A percentile compares a stretch with the other conserved stretches of the same genome.
phyloP scores from a whole-genome alignment of 1,284 basidiomycete genomes.

The Leccinum laetum region DNA sequence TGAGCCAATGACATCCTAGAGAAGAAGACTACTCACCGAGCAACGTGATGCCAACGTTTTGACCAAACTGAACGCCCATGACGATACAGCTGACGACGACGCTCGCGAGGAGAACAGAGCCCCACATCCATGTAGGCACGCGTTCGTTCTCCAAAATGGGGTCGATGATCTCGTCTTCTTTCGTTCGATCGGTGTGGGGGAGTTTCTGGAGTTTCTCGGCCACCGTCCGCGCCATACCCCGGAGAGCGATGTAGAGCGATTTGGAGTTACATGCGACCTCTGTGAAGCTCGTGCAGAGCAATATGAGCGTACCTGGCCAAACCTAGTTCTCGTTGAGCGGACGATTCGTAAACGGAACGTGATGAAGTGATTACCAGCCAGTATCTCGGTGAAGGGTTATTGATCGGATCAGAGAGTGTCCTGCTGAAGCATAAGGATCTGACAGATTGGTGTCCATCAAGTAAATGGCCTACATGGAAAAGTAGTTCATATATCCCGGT shows the following conservation, averaged over 20 bases:
- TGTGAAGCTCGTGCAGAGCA: constrained; percentile 50
- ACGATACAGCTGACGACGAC: constrained; percentile 56
- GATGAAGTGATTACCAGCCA: not conserved
- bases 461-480: not conserved
- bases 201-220: not conserved
- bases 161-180: constrained; percentile 40
- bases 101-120: constrained; percentile 46
- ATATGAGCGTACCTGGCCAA: constrained; percentile 65
- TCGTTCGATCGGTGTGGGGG: not conserved
- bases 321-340: constrained; percentile 27
- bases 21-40: constrained; percentile 25
- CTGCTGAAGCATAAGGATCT: not conserved
- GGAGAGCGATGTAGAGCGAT: constrained; percentile 9
- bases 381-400: constrained; percentile 2
- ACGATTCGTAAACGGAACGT: not conserved
- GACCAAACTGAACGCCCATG: constrained; percentile 52
- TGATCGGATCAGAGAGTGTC: not conserved
- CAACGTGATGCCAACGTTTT: constrained; percentile 59
- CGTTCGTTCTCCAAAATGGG: constrained; percentile 44
- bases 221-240: not conserved
- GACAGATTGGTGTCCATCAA: not conserved
- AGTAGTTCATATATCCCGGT: constrained; percentile 1
- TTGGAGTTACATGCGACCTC: constrained; percentile 40
- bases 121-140: constrained; percentile 60
- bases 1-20: not conserved